Base-by-base conservation (phyloP, 495 filamentous ascomycete species). In the Penicillium manginii region DNA sequence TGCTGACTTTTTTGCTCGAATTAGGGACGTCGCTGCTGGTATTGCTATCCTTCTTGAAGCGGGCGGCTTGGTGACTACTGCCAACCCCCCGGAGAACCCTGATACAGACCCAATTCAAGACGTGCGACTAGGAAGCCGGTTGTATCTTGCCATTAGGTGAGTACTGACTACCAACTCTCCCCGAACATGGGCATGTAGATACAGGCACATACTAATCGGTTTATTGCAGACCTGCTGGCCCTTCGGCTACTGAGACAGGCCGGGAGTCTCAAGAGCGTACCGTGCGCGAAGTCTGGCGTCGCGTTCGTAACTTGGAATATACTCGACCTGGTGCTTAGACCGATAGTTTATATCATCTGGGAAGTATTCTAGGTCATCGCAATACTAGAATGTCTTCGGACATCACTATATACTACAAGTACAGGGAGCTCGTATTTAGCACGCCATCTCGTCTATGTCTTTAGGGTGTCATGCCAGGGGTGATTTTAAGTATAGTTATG, bases 251-350 rank as follows among this genome's bases (percentile, higher is more conserved):
- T 0, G 87, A 89, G 63, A 83, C 83, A 17, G 86, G 79, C 15
- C 77, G 85, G 29, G 69, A 87, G 66, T 78, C 81, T 11, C 87
- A 91, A 59, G 86, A 89, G 61, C 75, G 86, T 37, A 83, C 85
- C 0, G 84, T 87, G 29, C 76, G 85, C n/a, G 86, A 88, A 65
- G 83, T 87, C 21, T 91, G 88, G 87, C 78, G 77, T 56, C 75
- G 87, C 40, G 86, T 89, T 19, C 72, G 79, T 37, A 70, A 77
- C 19, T 69, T 90, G 47, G 82, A 86, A 59, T 91, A 90, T 62
- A 67, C 62, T 9, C 74, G 87, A 45, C 85, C 86, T 0, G 84
- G 84, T 2, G 77, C 73, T 18, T 72, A 55, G 63, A 17, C 7
- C 26, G 26, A 29, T 29, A 8, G 26, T 29, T 8, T 29, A 29